These are phyloP conservation scores for Phytophthora rubi DNA, from an alignment of 352 stramenopile genomes.

Conservation along the genomic window DNA sequence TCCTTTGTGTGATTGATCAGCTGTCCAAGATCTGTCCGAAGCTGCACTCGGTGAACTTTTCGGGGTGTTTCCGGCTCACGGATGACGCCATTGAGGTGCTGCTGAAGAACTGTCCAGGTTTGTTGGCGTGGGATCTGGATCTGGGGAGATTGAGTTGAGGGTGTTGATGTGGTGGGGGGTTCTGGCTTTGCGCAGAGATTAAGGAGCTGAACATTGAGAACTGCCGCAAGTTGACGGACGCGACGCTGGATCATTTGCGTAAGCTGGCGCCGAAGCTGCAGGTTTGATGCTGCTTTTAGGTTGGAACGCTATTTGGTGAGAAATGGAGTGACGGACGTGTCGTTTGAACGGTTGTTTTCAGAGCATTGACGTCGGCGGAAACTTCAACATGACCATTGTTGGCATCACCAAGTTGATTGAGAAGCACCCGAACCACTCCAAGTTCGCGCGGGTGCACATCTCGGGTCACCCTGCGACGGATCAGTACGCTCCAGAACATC, in stretches of 20 bases:
- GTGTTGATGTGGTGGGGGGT: slow-evolving; percentile 1
- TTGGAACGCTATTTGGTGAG: neutral
- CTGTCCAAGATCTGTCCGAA: slow-evolving; percentile 82
- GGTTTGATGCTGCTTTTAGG: slow-evolving; percentile 37
- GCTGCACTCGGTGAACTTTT: slow-evolving; percentile 88
- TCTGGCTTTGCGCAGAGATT: slow-evolving; percentile 54
- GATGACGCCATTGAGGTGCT: slow-evolving; percentile 85
- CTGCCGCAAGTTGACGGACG: slow-evolving; percentile 88
- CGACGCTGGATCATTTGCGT: slow-evolving; percentile 76
- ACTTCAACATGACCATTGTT: slow-evolving; percentile 91
- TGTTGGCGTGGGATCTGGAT: neutral
- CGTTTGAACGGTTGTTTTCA: slow-evolving; percentile 26
- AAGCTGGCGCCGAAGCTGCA: slow-evolving; percentile 84
- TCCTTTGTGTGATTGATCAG: slow-evolving; percentile 33
- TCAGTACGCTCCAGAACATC: slow-evolving; percentile 49
- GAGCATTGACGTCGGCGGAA: slow-evolving; percentile 86
- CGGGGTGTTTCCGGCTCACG: slow-evolving; percentile 87
- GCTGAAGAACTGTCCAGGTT: slow-evolving; percentile 82
- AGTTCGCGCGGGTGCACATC: slow-evolving; percentile 87
- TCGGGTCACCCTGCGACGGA: slow-evolving; percentile 85
- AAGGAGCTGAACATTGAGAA: slow-evolving; percentile 91
- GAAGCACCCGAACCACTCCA: slow-evolving; percentile 90
- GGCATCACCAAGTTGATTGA: slow-evolving; percentile 91
- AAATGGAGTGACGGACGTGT: neutral
- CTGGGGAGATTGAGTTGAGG: neutral